Base-by-base conservation (phyloP, 306 rosid genomes). In the Cucumis hystrix region DNA sequence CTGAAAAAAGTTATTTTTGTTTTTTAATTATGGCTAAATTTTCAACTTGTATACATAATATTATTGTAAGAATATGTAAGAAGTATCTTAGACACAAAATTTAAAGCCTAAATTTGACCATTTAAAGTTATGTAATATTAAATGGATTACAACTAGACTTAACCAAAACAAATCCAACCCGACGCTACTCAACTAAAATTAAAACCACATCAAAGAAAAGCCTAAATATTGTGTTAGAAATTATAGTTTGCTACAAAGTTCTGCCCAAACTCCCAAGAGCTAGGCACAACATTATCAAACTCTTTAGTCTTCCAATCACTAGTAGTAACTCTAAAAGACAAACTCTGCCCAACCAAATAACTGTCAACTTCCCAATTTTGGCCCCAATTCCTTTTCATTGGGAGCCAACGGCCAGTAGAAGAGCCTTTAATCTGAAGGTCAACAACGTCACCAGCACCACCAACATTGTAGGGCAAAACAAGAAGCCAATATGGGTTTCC, bases 331-430 rank as follows among this genome's bases (percentile, higher is more conserved):
- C 10, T n/a, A 66, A 88, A 88, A 0, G 98, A 88, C 82, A 93
- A 78, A 30, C 82, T 10, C 68, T 87, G 89, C 15, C 97, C 97
- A 0, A 76, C 77, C 7, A 89, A 35, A 4, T 15, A 23, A 1
- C 0, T 1, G 0, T 76, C 64, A 0, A 72, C 61, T 56, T 76
- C 70, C 90, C 90, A 89, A 23, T 86, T 77, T n/a, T 87, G 87
- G 0, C 96, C 97, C 97, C 94, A 93, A 0, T 77, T 86, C 1
- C 86, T 81, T 0, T 80, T 4, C 96, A 90, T 87, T 5, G 64
- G 70, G 62, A 75, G 0, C 98, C 92, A 93, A 0, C 25, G 25
- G 25, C 61, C 45, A 0, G 17, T 23, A 0, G 87, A 78, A 0
- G 87, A 78, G 0, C 93, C 96, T 55, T 51, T 82, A 17, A 89